Conservation (phyloP, 257 asterid species). For the Rehmannia glutinosa region DNA sequence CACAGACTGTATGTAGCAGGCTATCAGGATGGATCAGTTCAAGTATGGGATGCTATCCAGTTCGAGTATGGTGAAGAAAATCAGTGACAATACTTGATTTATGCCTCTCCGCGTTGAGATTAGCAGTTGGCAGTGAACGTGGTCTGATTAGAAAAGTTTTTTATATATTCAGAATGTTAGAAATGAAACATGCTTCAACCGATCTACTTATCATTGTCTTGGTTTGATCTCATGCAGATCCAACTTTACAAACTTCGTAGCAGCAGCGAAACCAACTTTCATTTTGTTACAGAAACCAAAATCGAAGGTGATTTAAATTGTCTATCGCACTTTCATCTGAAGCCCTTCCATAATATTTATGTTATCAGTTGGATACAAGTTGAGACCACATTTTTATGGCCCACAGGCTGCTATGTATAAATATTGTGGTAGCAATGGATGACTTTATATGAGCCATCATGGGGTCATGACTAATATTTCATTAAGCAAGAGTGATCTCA, state of each 20-base stretch:
- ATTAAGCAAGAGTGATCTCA: not conserved
- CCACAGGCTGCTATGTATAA: not conserved
- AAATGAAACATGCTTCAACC: slow-evolving; percentile 4
- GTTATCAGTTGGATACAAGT: not conserved
- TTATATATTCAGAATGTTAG: slow-evolving; percentile 17
- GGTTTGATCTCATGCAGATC: slow-evolving; percentile 44
- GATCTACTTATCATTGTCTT: slow-evolving; percentile 22
- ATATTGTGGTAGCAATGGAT: not conserved
- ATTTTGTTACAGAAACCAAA: slow-evolving; percentile 55
- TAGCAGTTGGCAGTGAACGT: slow-evolving; percentile 82
- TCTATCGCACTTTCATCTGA: not conserved
- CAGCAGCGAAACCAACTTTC: slow-evolving; percentile 42
- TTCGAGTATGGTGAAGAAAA: slow-evolving; percentile 10
- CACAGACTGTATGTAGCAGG: slow-evolving; percentile 66
- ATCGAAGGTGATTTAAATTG: slow-evolving; percentile 58
- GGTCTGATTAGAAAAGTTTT: slow-evolving; percentile 72
- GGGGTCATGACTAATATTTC: not conserved
- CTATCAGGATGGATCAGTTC: slow-evolving; percentile 84
- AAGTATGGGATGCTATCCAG: slow-evolving; percentile 89
- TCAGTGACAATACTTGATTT: slow-evolving; percentile 58
- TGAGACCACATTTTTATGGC: not conserved
- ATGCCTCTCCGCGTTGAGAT: slow-evolving; percentile 59
- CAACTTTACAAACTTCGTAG: slow-evolving; percentile 50
- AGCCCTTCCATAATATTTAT: not conserved
- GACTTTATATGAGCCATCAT: slow-evolving; percentile 8